Conservation (phyloP, 75 land plant species). For the Pinus taeda region DNA sequence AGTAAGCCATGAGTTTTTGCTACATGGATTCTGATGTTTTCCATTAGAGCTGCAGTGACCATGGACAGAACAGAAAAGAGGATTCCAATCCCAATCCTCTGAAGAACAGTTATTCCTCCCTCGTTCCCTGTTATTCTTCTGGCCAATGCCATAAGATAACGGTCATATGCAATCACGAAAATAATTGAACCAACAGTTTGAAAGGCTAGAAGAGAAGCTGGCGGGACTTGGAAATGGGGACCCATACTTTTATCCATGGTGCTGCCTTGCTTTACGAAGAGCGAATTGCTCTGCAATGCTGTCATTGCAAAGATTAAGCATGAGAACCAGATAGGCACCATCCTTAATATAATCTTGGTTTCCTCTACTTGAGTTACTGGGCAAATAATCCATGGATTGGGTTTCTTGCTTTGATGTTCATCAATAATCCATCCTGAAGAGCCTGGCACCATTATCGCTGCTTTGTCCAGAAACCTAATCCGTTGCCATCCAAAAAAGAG, state of each 20-base stretch:
- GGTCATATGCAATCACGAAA: too few relatives aligned
- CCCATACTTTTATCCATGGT: slow-evolving; percentile 1
- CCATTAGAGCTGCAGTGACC: slow-evolving; percentile 27
- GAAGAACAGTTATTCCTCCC: slow-evolving; percentile 27
- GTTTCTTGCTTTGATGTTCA: too few relatives aligned
- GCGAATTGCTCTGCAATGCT: slow-evolving; percentile 18
- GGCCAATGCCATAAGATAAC: slow-evolving; percentile 9
- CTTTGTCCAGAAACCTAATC: too few relatives aligned
- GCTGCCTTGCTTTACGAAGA: too few relatives aligned
- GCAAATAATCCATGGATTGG: slow-evolving; percentile 8
- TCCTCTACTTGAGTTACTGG: slow-evolving; percentile 35
- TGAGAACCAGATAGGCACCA: slow-evolving; percentile 50
- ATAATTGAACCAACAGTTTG: slow-evolving; percentile 3
- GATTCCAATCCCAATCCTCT: slow-evolving; percentile 31
- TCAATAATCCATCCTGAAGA: too few relatives aligned
- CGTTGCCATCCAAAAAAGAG: too few relatives aligned
- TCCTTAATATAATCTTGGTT: slow-evolving; percentile 28
- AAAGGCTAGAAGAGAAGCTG: slow-evolving; percentile 43
- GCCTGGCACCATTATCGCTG: too few relatives aligned
- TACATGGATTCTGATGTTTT: slow-evolving; percentile 23
- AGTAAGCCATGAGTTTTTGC: too few relatives aligned
- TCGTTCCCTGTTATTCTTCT: slow-evolving; percentile 11
- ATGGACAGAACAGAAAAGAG: slow-evolving; percentile 11
- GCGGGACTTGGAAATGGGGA: slow-evolving; percentile 26
- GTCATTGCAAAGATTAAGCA: slow-evolving; percentile 32